A percentile compares a stretch with the other conserved stretches of the same genome.
phyloP scores from a whole-genome alignment of 2,329 filamentous ascomycete genomes.

The Lecanicillium sp. region DNA sequence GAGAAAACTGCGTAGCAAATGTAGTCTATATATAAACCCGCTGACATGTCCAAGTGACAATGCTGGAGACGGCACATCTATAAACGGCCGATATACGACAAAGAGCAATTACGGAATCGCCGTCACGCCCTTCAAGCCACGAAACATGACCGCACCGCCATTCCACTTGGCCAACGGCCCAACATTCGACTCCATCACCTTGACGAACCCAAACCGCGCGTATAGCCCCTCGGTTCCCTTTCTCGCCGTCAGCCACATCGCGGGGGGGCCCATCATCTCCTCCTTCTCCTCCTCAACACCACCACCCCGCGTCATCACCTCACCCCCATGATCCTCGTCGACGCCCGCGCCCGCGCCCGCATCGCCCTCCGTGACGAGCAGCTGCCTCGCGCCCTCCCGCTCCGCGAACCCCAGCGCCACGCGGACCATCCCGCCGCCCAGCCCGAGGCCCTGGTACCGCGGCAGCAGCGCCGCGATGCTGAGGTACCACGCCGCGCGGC shows the following conservation, averaged over 20 bases:
- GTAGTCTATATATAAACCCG: too few relatives aligned
- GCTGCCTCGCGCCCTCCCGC: conserved; percentile 18
- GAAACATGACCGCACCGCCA: conserved; percentile 32
- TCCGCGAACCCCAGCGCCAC: conserved; percentile 26
- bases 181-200: conserved; percentile 30
- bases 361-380: background rate
- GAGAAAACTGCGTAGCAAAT: too few relatives aligned
- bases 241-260: conserved; percentile 29
- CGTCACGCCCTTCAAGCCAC: conserved; percentile 21
- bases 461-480: conserved; percentile 29
- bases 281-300: background rate
- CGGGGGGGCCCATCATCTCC: background rate
- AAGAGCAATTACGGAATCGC: too few relatives aligned
- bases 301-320: background rate
- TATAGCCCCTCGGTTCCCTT: conserved; percentile 28
- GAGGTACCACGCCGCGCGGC: conserved; percentile 30
- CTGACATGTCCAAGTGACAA: too few relatives aligned
- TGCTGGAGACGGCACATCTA: too few relatives aligned
- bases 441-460: conserved; percentile 24
- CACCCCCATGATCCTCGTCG: background rate
- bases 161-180: conserved; percentile 31
- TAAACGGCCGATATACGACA: too few relatives aligned
- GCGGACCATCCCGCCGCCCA: conserved; percentile 26
- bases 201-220: conserved; percentile 26
- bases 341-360: background rate